Evolutionary conservation across 306 rosid species (phyloP).

Genomic region (Geum urbanum): DNA sequence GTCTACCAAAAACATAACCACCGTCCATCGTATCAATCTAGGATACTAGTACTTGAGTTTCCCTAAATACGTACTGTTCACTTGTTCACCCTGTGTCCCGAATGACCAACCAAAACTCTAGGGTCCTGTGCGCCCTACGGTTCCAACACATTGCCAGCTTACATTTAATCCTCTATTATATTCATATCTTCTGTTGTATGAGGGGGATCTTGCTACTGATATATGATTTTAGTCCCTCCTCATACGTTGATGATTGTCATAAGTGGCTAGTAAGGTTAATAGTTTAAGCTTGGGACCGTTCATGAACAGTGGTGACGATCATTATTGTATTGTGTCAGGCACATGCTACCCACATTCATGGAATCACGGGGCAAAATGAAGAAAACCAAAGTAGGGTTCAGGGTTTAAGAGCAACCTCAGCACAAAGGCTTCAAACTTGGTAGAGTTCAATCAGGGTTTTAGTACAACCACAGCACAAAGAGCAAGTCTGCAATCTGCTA

Average conservation of each 20-base stretch:
- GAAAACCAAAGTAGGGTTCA: too few species aligned
- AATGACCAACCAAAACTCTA: conserved; percentile 32
- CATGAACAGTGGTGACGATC: background rate
- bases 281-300: background rate
- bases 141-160: conserved; percentile 40
- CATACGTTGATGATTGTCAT: background rate
- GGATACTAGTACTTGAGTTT: background rate
- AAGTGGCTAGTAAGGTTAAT: background rate
- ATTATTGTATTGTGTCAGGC: background rate
- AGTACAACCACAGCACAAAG: too few species aligned
- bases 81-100: conserved; percentile 34
- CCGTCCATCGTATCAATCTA: background rate
- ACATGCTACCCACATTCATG: background rate
- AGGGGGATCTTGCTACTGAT: background rate
- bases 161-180: background rate
- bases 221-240: background rate
- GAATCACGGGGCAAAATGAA: too few species aligned
- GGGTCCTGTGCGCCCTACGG: conserved; percentile 46
- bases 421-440: background rate
- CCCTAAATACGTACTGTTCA: background rate
- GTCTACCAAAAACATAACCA: background rate
- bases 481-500: too few species aligned
- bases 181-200: background rate
- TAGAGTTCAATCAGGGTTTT: too few species aligned
- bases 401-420: background rate